Conservation (phyloP, 1,284 basidiomycete species). For the Heterobasidion irregulare region DNA sequence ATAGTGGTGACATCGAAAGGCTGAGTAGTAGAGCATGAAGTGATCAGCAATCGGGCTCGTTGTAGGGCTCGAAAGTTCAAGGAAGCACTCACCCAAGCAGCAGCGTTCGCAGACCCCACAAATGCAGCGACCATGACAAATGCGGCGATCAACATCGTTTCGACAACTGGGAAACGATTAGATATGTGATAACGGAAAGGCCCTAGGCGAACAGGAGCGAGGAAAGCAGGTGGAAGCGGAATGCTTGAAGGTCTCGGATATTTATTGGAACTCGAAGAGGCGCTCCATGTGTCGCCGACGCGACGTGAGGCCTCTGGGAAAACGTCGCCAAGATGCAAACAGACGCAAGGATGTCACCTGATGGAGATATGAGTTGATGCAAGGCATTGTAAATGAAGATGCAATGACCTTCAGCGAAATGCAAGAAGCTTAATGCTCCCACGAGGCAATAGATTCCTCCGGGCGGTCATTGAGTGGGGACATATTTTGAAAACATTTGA, state of each 20-base stretch:
- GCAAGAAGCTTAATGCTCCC: neutral
- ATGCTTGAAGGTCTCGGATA: neutral
- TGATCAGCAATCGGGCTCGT: neutral
- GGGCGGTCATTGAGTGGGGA: too few species aligned
- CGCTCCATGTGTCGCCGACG: neutral
- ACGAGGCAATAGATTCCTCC: too few species aligned
- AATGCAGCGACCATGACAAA: neutral
- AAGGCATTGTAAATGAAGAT: neutral
- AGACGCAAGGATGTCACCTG: neutral
- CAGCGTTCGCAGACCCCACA: neutral
- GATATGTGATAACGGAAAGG: neutral
- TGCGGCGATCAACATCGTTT: neutral
- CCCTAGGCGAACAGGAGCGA: neutral
- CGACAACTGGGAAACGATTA: neutral
- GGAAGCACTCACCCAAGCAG: neutral
- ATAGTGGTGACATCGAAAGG: slow-evolving; percentile 41
- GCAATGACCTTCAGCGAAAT: neutral
- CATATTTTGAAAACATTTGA: too few species aligned
- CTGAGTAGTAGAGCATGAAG: slow-evolving; percentile 15
- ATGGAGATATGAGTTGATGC: neutral
- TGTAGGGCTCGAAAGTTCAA: neutral
- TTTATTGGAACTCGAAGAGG: neutral
- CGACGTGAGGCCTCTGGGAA: neutral
- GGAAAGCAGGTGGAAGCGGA: neutral
- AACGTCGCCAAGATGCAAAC: neutral